These are phyloP conservation scores for Brassica cretica DNA, from an alignment of 345 rosid species.

Conservation along the genomic window DNA sequence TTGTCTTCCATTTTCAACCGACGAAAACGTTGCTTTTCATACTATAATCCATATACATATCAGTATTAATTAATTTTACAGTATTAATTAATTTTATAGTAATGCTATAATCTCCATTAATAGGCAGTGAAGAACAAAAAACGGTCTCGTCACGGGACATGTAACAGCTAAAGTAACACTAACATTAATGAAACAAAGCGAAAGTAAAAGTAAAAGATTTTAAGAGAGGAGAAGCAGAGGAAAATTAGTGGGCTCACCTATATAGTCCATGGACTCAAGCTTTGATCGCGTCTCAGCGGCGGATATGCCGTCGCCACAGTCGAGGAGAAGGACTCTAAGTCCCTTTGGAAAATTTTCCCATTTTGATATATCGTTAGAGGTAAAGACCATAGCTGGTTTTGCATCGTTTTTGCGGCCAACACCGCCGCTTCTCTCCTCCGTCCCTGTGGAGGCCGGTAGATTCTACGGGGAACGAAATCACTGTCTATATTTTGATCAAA, in stretches of 20 bases:
- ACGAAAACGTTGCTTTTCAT: slow-evolving; percentile 4
- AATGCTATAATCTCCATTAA: background rate
- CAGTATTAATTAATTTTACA: background rate
- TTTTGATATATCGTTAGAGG: slow-evolving; percentile 71
- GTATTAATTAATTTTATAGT: background rate
- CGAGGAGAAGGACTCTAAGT: slow-evolving; percentile 85
- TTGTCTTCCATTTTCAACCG: background rate
- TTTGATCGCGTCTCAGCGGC: slow-evolving; percentile 65
- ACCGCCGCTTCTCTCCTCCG: slow-evolving; percentile 37
- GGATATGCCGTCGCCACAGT: slow-evolving; percentile 45
- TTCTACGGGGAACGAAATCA: slow-evolving; percentile 5
- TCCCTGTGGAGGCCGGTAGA: slow-evolving; percentile 34
- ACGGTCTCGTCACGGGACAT: slow-evolving; percentile 29
- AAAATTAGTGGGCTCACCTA: slow-evolving; percentile 56
- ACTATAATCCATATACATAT: background rate
- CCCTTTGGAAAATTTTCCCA: slow-evolving; percentile 98
- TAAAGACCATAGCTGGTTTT: slow-evolving; percentile 94
- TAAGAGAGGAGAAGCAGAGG: slow-evolving; percentile 11
- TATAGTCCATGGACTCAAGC: slow-evolving; percentile 89
- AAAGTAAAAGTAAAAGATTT: background rate
- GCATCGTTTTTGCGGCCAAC: slow-evolving; percentile 89
- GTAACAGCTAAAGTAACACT: slow-evolving; percentile 18
- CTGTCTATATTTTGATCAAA: background rate
- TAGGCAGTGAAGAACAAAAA: background rate
- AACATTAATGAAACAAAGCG: background rate